phyloP scores from a whole-genome alignment of 192 early-diverging fungal species.

The Haplosporangium gracile region DNA sequence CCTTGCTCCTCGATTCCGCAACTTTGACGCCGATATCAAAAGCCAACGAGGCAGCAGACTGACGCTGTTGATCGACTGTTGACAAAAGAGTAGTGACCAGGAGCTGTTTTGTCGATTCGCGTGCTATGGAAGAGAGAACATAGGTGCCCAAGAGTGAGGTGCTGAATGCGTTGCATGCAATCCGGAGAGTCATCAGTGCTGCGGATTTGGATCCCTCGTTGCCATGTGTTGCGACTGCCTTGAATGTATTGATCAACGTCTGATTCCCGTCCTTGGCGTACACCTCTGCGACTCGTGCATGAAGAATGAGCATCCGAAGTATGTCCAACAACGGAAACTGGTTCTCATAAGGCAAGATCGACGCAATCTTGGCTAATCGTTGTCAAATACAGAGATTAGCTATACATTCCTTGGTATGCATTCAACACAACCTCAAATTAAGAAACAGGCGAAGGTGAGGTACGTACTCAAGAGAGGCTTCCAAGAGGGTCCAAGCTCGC shows the following conservation, averaged over 20 bases:
- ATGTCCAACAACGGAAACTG: constrained; percentile 78
- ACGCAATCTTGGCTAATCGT: constrained; percentile 43
- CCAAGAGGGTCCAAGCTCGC: constrained; percentile 33
- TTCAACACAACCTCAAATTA: too few relatives aligned
- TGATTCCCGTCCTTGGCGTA: constrained; percentile 63
- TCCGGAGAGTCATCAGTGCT: constrained; percentile 69
- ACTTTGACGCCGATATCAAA: constrained; percentile 75
- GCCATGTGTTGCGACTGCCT: constrained; percentile 19
- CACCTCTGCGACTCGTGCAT: constrained; percentile 53
- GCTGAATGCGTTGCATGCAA: constrained; percentile 76
- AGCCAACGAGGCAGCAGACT: constrained; percentile 74
- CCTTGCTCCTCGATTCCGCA: constrained; percentile 57
- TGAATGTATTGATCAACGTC: constrained; percentile 37
- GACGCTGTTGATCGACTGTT: constrained; percentile 65
- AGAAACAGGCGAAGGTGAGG: neutral
- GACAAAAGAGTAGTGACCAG: constrained; percentile 73
- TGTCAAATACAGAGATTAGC: too few relatives aligned
- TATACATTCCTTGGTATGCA: too few relatives aligned
- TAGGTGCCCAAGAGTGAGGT: constrained; percentile 50
- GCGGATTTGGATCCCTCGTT: constrained; percentile 63
- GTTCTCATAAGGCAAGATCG: constrained; percentile 58
- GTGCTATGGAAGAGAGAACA: constrained; percentile 58
- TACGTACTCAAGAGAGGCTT: constrained; percentile 38
- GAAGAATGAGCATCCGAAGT: constrained; percentile 66
- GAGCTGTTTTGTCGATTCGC: constrained; percentile 68